phyloP scores from a whole-genome alignment of 2,329 filamentous ascomycete genomes.

The Lachnum nothofagi region DNA sequence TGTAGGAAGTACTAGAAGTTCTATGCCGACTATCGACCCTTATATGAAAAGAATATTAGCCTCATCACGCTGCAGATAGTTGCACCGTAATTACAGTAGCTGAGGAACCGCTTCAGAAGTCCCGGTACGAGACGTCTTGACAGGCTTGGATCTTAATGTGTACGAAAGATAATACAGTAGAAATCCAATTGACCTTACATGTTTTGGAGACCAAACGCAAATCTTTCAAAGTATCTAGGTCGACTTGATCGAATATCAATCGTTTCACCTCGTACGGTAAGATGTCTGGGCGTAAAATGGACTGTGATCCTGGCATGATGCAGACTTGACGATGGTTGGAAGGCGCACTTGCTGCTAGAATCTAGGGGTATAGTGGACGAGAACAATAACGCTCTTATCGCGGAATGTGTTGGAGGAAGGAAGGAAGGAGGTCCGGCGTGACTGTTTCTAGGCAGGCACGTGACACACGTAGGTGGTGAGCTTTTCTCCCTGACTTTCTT shows the following conservation, averaged over 20 bases:
- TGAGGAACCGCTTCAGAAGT: no score
- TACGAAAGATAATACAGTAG: no score
- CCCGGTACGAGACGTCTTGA: no score
- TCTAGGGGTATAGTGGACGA: no score
- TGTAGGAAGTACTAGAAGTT: constrained; percentile 37
- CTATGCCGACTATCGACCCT: constrained; percentile 11
- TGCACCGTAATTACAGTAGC: no score
- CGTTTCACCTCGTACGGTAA: not conserved
- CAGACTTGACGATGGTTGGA: not conserved
- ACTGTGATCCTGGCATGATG: not conserved
- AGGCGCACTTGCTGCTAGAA: not conserved
- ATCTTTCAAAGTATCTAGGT: not conserved
- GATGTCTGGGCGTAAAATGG: not conserved
- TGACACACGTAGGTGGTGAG: not conserved
- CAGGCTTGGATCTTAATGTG: no score
- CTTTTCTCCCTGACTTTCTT: constrained; percentile 1
- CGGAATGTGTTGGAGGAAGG: not conserved
- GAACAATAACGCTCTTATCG: no score
- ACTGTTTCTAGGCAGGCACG: not conserved
- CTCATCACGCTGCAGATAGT: no score
- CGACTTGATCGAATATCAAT: not conserved
- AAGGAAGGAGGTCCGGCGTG: not conserved
- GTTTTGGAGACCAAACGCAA: not conserved
- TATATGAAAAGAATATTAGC: not conserved
- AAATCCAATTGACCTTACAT: not conserved